phyloP scores from a whole-genome alignment of 345 rosid species.

The Mercurialis annua region DNA sequence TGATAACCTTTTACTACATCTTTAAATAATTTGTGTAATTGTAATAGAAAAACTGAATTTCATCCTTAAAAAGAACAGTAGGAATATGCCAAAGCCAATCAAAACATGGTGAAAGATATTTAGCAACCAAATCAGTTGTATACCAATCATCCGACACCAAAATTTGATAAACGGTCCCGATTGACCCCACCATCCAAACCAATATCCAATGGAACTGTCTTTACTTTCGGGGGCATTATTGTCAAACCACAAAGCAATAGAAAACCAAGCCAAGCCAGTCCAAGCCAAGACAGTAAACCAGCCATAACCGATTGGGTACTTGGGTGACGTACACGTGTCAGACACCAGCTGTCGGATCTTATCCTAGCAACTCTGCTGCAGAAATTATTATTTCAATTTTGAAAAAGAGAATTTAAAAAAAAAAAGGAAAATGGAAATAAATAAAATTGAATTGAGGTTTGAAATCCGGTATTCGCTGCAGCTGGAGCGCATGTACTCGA shows the following conservation, averaged over 20 bases:
- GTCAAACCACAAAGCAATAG: background rate
- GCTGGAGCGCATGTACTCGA: slow-evolving; percentile 10
- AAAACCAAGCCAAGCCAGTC: slow-evolving; percentile 1
- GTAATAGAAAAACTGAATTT: background rate
- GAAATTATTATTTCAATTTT: background rate
- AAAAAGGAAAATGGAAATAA: background rate
- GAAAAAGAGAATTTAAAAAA: background rate
- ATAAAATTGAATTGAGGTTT: slow-evolving; percentile 28
- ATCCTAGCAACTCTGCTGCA: slow-evolving; percentile 21
- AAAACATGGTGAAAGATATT: background rate
- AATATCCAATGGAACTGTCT: slow-evolving; percentile 1
- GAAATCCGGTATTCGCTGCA: slow-evolving; percentile 9
- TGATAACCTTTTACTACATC: too few relatives aligned
- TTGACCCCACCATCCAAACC: background rate
- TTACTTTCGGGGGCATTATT: background rate
- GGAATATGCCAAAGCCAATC: background rate
- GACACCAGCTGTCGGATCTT: slow-evolving; percentile 43
- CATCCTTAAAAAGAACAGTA: background rate
- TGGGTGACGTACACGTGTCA: slow-evolving; percentile 35
- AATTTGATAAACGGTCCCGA: slow-evolving; percentile 6
- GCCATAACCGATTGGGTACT: background rate
- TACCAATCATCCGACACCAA: slow-evolving; percentile 9
- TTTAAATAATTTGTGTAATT: background rate
- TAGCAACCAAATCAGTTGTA: background rate
- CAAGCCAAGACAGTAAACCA: background rate